Base-by-base conservation (phyloP, 1,139 yeast genomes). In the Saccharomycopsis hybrid region DNA sequence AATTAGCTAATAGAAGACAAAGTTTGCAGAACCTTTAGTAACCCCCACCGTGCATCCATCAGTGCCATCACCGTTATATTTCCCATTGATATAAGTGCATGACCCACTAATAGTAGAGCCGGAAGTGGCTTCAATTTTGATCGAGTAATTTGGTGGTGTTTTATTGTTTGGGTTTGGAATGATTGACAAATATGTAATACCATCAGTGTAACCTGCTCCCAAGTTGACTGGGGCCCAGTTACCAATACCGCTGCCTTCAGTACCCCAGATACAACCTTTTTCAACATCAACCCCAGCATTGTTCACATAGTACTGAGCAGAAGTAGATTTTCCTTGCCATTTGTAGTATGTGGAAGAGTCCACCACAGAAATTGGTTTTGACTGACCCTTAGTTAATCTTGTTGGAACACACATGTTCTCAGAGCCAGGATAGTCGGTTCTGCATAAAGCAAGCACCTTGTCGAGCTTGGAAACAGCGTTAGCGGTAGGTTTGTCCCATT, bases 361-460 rank as follows among this genome's bases (percentile, higher is more conserved):
- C 55, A 83, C 89, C 57, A 80, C 85, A 47, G 88, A 73, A 56
- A 80, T 74, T 54, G 82, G 80, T 54, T 75, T 69, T 49, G 75
- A 62, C 37, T 70, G 61, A 58, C 88, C 88, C 49, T 80, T 80
- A 46, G 68, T 63, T 57, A 84, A 82, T 63, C 77, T 76, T 54
- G 90, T 82, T 68, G 94, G 92, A 56, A 84, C 75, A 64, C 78
- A 85, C 94, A 85, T 85, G 71, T 84, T 83, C 73, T 85, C 94
- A 54, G 92, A 80, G 72, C 92, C 92, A 64, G 94, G 92, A 71
- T 85, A 85, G 68, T 85, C 94, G 56, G 94, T 85, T 78, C 90
- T 80, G 70, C 94, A 85, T 58, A 85, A 75, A 50, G 92, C 85
- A 60, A 84, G 85, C 45, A 74, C 72, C 56, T 80, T 62, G 56